Conservation (phyloP, 2,329 filamentous ascomycete species). For the Hymenotorrendiella dingleyae region DNA sequence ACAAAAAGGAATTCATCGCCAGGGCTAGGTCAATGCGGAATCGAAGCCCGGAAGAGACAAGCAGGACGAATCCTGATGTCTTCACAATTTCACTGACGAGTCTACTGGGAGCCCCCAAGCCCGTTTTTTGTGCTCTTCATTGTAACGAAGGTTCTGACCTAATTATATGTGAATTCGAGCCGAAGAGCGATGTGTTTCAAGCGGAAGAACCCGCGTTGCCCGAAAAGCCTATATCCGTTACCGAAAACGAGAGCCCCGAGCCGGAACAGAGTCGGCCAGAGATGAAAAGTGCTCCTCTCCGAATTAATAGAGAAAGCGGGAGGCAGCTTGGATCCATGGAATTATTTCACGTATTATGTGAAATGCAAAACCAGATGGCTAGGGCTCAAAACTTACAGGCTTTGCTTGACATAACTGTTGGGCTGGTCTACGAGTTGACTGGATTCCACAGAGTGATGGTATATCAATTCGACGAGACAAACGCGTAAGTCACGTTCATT, state of each 20-base stretch:
- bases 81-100: constrained; percentile 18
- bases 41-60: neutral
- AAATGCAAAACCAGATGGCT: constrained; percentile 18
- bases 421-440: constrained; percentile 19
- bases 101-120: constrained; percentile 10
- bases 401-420: constrained; percentile 20
- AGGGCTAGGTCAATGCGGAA: constrained; percentile 9
- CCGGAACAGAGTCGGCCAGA: constrained; percentile 12
- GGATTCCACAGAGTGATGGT: constrained; percentile 19
- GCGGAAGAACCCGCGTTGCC: constrained; percentile 10
- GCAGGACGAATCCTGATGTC: constrained; percentile 16
- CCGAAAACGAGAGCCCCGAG: constrained; percentile 10
- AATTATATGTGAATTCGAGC: constrained; percentile 22
- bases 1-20: constrained; percentile 16
- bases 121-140: constrained; percentile 20
- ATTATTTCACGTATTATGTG: constrained; percentile 19
- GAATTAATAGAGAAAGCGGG: constrained; percentile 13
- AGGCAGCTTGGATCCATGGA: constrained; percentile 19
- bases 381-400: constrained; percentile 8
- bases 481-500: constrained; percentile 4
- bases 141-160: constrained; percentile 10
- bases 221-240: constrained; percentile 7
- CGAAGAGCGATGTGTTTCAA: constrained; percentile 15
- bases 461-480: constrained; percentile 19
- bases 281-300: constrained; percentile 14